Evolutionary conservation across 257 asterid species (phyloP), one percentile per base, ranked within the genome.

Genomic region (Thymus mandschuricus): DNA sequence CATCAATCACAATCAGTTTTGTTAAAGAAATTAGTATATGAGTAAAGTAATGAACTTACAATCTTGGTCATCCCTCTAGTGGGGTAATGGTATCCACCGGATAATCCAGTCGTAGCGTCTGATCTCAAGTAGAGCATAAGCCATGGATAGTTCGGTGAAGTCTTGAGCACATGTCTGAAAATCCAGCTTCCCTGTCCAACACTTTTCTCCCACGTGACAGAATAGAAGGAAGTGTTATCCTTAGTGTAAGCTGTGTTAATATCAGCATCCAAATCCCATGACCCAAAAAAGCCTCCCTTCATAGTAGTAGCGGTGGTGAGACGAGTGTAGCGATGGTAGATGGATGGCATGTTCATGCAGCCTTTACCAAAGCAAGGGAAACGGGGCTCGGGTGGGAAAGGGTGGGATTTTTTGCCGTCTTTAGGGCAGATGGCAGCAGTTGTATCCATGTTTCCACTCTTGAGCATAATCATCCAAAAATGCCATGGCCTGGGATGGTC

Each of bases 391-490:
- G 87, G 86, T 6, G 73, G 67, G 46, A 73, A 87, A 40, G 89
- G 89, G 2, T 31, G 49, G 7, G 80, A 48, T 66, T 79, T 85
- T 31, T 70, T 69, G 8, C 93, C 90, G 8, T 87, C 84, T 64
- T 73, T 71, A 0, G 90, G 90, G 71, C 90, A 87, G 49, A 30
- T 66, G 43, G 86, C 86, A 6, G 92, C 87, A 27, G n/a, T 70
- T 40, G 88, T 85, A 48, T 87, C 92, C 87, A 85, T 81, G 64
- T 85, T 87, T 6, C 93, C 88, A 80, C 80, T 87, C 84, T 87
- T 87, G 35, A 85, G 77, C 90, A 83, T 87, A 56, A 83, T 74
- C 93, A 83, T 83, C 93, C 93, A 81, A 72, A 85, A 85, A 44
- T 85, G 86, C 90, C 93, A 87, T 72, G 93, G 86, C 33, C 64